Base-by-base conservation (phyloP, 179 eudicot species). In the Silene coronaria region DNA sequence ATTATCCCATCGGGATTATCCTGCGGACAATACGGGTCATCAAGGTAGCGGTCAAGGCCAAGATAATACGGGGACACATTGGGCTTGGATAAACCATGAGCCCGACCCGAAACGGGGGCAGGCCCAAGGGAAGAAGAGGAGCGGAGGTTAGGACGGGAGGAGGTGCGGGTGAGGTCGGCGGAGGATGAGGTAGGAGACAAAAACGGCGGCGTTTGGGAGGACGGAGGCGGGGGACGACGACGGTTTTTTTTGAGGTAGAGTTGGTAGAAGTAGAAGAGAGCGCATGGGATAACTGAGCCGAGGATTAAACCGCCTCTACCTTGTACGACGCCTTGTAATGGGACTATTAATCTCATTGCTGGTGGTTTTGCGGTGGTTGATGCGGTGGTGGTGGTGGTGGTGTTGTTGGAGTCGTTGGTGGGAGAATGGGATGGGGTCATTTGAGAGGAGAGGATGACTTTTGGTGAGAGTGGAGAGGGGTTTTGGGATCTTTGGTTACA, bases 261-360 rank as follows among this genome's bases (percentile, higher is more conserved):
- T 17, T 93, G 98, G 74, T 89, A 89, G 83, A 91, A 93, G 83
- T 90, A 93, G 87, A 91, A 87, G 30, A 93, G 89, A 26, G 96
- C 93, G 68, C 98, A 93, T 9, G 98, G 97, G 78, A 93, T 90
- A 6, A 90, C 65, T 9, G 98, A 90, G 10, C 97, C 97, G 3
- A 92, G 66, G 32, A 92, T 76, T 8, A 90, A 75, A 30, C 97
- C 96, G 21, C 97, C 97, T 12, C 91, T 72, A 26, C 96, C 97
- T 45, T 92, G 96, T 53, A 93, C 93, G 2, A 93, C 85, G 0
- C 96, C 98, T 84, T 93, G 98, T 67, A 93, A 69, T 27, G 98
- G 98, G 10, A 93, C 98, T 24, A 91, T 83, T 26, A 93, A 81
- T 28, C 98, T 83, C 98, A 93, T 91, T 58, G 81, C 80, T 14